These are phyloP conservation scores for Psilocybe cubensis DNA, from an alignment of 768 basidiomycete genomes.

Conservation along the genomic window DNA sequence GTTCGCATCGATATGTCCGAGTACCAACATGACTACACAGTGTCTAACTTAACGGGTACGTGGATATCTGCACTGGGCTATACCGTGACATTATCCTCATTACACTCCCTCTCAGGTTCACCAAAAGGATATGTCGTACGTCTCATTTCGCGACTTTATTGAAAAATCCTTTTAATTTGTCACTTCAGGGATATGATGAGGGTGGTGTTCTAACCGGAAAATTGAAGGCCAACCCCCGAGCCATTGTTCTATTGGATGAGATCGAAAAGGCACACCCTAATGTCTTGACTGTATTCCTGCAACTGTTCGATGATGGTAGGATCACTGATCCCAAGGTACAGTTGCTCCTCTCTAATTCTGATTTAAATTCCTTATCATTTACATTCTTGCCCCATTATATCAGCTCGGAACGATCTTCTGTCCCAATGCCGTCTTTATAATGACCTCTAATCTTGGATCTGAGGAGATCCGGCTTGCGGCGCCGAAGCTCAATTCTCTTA, in stretches of 20 bases:
- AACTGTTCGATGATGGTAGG: constrained; percentile 11
- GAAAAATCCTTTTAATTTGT: neutral
- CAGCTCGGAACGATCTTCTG: neutral
- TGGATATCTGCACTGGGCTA: neutral
- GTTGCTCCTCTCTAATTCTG: neutral
- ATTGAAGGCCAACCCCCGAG: constrained; percentile 6
- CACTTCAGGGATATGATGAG: neutral
- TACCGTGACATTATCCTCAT: neutral
- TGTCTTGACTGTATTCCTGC: constrained; percentile 11
- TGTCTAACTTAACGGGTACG: constrained; percentile 5
- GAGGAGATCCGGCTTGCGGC: constrained; percentile 2
- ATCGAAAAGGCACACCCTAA: constrained; percentile 9
- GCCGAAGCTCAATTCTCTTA: neutral
- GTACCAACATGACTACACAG: constrained; percentile 6
- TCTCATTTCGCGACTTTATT: neutral
- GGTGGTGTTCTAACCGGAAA: neutral
- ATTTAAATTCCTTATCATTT: neutral
- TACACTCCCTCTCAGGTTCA: neutral
- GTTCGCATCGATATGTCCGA: constrained; percentile 11
- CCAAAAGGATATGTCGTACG: constrained; percentile 7
- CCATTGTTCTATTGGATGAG: constrained; percentile 9
- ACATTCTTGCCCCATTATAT: neutral
- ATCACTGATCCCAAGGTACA: constrained; percentile 10
- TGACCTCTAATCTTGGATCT: constrained; percentile 6
- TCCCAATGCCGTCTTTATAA: constrained; percentile 1